Base-by-base conservation (phyloP, 73 alveolate species). In the Paramecium sonneborni region DNA sequence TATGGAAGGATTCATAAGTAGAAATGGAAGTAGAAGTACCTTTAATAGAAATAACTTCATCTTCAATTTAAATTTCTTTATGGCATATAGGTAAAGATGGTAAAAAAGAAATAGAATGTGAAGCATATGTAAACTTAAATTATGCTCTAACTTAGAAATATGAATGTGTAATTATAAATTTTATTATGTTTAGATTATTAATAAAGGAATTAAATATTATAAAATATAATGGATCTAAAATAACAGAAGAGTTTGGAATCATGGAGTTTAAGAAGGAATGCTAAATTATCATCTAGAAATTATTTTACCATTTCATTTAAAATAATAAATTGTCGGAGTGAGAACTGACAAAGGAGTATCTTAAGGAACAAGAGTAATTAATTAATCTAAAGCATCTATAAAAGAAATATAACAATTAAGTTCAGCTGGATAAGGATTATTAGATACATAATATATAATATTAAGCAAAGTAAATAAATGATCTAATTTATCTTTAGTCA, bases 291-390 rank as follows among this genome's bases (percentile, higher is more conserved):
- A 88, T 56, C 30, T 88, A n/a, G 44, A 88, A 70, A 38, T 82
- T 0, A 30, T 30, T n/a, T 32, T 82, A 6, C 88, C 79, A 15
- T 38, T 72, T 39, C 76, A 88, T 72, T 46, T 88, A 26, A 38
- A 88, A 23, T 46, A 88, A 46, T 18, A 24, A 39, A 26, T 88
- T 14, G 94, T 88, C 1, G 98, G 98, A 26, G 96, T 93, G 14
- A 52, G 92, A 43, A 95, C 98, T 6, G 96, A 95, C 35, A 93
- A 85, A 48, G 98, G 98, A n/a, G 87, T 93, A 18, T 46, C 76
- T 43, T 92, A 93, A 76, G 96, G 86, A 85, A 94, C 96, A 89
- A 90, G 82, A 57, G 93, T 74, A 18, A 90, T 48, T 39, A 76
- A 57, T 89, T 90, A 30, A 35, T 76, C 70, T 2, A 35, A 68